phyloP scores from a whole-genome alignment of 441 rosid species.

The Capsella rubella region DNA sequence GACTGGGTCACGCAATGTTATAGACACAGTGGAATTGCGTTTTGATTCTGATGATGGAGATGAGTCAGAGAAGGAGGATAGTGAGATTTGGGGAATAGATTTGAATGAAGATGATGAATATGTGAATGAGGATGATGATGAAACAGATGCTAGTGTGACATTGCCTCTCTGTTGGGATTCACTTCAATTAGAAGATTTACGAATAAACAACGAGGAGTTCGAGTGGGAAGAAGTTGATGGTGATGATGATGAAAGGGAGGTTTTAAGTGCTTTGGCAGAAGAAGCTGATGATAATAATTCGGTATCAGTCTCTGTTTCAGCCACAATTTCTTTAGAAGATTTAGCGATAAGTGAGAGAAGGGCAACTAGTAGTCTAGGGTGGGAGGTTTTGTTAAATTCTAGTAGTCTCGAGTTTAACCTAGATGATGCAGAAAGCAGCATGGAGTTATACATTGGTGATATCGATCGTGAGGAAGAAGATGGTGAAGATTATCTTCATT shows the following conservation, averaged over 20 bases:
- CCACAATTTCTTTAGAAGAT: constrained; percentile 64
- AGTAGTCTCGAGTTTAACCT: constrained; percentile 61
- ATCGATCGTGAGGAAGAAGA: constrained; percentile 42
- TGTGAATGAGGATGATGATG: constrained; percentile 43
- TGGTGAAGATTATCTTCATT: constrained; percentile 53
- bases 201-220: constrained; percentile 66
- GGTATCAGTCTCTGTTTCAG: constrained; percentile 59
- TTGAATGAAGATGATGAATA: constrained; percentile 57
- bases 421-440: constrained; percentile 43
- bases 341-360: constrained; percentile 52
- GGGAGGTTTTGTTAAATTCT: constrained; percentile 81
- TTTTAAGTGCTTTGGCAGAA: constrained; percentile 54
- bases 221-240: constrained; percentile 56
- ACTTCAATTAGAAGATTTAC: constrained; percentile 61
- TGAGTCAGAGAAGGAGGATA: constrained; percentile 40
- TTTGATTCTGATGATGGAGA: constrained; percentile 61
- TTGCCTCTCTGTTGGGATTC: constrained; percentile 79
- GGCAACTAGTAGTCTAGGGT: constrained; percentile 51
- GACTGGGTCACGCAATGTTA: constrained; percentile 42
- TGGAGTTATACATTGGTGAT: constrained; percentile 45
- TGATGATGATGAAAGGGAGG: constrained; percentile 73
- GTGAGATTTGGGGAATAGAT: constrained; percentile 40
- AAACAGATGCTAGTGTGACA: constrained; percentile 44
- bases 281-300: constrained; percentile 56
- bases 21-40: constrained; percentile 40